Evolutionary conservation across 2,329 filamentous ascomycete genomes (phyloP).

Genomic region (Raffaelea ambrosiae): DNA sequence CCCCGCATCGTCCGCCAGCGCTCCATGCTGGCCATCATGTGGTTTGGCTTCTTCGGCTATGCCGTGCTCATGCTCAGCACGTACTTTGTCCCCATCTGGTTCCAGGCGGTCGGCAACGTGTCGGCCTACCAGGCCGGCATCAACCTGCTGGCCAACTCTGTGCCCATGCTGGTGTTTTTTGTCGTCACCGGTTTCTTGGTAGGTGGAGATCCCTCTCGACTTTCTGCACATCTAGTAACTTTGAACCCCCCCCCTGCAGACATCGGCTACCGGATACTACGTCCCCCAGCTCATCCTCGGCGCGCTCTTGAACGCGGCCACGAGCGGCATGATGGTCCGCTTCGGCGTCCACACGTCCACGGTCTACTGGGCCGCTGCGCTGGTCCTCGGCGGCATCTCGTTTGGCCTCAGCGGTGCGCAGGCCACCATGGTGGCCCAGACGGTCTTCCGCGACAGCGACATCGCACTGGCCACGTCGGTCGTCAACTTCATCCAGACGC

Average conservation of each 20-base stretch:
- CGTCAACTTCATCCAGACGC: constrained; percentile 17
- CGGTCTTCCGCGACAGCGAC: constrained; percentile 15
- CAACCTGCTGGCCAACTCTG: constrained; percentile 15
- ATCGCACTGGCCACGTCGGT: constrained; percentile 19
- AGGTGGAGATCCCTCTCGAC: no score
- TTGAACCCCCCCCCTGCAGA: no score
- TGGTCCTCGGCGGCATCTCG: constrained; percentile 19
- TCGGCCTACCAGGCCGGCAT: constrained; percentile 22
- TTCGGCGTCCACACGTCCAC: constrained; percentile 13
- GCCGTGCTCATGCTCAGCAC: constrained; percentile 13
- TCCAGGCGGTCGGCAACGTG: constrained; percentile 22
- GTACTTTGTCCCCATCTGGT: constrained; percentile 20
- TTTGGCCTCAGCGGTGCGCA: constrained; percentile 18
- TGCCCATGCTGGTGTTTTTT: constrained; percentile 20
- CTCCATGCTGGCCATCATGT: constrained; percentile 13
- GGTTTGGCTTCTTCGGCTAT: constrained; percentile 26
- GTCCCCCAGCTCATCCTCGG: not conserved
- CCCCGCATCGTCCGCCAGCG: constrained; percentile 24
- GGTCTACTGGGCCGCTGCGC: constrained; percentile 14
- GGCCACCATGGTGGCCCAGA: constrained; percentile 18
- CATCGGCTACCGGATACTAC: not conserved
- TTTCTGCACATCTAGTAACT: no score
- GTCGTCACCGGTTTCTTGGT: constrained; percentile 12
- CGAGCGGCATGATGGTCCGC: constrained; percentile 14
- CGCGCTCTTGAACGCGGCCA: constrained; percentile 14